Evolutionary conservation across 257 asterid species (phyloP).

Genomic region (Solanum gandarillasii): DNA sequence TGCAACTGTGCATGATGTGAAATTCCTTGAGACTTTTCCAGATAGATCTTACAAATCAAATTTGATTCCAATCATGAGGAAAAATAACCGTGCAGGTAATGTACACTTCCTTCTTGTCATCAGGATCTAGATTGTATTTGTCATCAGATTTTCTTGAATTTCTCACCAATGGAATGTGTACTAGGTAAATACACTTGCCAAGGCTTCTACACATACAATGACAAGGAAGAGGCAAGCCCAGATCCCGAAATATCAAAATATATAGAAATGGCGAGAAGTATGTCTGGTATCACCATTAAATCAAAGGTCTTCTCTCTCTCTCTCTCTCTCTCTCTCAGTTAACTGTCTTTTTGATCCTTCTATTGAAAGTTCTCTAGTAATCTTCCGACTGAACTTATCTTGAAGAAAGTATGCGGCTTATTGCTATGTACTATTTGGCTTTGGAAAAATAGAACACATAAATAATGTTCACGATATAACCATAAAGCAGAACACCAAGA

Average conservation of each 20-base stretch:
- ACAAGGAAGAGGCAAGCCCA: conserved; percentile 86
- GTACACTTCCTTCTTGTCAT: neutral
- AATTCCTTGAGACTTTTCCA: conserved; percentile 68
- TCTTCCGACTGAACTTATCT: neutral
- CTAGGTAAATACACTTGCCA: conserved; percentile 70
- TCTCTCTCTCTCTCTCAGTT: neutral
- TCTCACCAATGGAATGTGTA: neutral
- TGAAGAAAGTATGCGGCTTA: neutral
- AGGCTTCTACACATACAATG: conserved; percentile 74
- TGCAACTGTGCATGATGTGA: conserved; percentile 72
- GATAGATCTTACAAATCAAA: conserved; percentile 80
- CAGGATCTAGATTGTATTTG: neutral
- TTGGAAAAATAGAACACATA: neutral
- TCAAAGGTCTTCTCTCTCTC: conserved; percentile 47
- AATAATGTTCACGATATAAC: neutral
- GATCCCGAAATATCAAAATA: conserved; percentile 75
- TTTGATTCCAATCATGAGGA: conserved; percentile 83
- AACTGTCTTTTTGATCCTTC: neutral
- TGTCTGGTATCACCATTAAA: conserved; percentile 76
- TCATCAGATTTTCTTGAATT: neutral
- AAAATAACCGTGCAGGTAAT: conserved; percentile 74
- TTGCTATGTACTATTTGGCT: neutral
- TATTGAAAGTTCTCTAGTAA: neutral
- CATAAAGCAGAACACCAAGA: neutral
- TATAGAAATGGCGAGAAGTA: conserved; percentile 63